A percentile compares a stretch with the other conserved stretches of the same genome.
These are phyloP conservation scores for Nakazawaea laoshanensis DNA, from an alignment of 805 yeast genomes.

Conservation along the genomic window DNA sequence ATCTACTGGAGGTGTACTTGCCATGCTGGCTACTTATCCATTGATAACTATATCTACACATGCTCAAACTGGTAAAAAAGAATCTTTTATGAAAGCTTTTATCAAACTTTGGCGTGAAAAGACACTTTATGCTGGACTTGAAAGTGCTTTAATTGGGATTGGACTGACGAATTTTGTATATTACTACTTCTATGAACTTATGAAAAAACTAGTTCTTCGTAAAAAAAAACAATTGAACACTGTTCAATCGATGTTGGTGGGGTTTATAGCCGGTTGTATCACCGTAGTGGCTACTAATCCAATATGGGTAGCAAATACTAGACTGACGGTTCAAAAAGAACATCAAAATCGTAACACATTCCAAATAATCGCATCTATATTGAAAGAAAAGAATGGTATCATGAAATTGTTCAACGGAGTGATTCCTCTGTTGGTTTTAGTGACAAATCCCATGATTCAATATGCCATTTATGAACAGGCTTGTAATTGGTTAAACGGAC, in stretches of 20 bases:
- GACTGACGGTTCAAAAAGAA: constrained; percentile 57
- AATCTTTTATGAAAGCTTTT: constrained; percentile 25
- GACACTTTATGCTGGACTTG: constrained; percentile 80
- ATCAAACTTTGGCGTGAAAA: constrained; percentile 49
- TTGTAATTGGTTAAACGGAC: constrained; percentile 50
- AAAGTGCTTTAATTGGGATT: constrained; percentile 81
- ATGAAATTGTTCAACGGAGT: constrained; percentile 75
- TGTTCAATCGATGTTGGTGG: constrained; percentile 61
- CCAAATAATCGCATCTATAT: constrained; percentile 50
- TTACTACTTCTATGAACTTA: constrained; percentile 82
- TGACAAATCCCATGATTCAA: constrained; percentile 83
- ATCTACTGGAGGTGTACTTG: constrained; percentile 85
- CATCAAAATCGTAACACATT: constrained; percentile 37
- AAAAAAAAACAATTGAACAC: constrained; percentile 33
- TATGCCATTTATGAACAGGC: constrained; percentile 87
- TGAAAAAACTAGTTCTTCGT: constrained; percentile 22
- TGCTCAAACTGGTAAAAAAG: constrained; percentile 54
- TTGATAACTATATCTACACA: constrained; percentile 78
- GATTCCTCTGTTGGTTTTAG: constrained; percentile 79
- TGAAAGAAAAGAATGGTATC: constrained; percentile 58
- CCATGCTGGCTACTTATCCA: constrained; percentile 86
- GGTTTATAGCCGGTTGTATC: constrained; percentile 81
- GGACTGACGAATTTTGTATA: constrained; percentile 81
- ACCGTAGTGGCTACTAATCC: constrained; percentile 83
- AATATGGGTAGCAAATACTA: constrained; percentile 90